Evolutionary conservation across 208 protist species (phyloP), one percentile per base, ranked within the genome.

Genomic region (Crithidia thermophila): DNA sequence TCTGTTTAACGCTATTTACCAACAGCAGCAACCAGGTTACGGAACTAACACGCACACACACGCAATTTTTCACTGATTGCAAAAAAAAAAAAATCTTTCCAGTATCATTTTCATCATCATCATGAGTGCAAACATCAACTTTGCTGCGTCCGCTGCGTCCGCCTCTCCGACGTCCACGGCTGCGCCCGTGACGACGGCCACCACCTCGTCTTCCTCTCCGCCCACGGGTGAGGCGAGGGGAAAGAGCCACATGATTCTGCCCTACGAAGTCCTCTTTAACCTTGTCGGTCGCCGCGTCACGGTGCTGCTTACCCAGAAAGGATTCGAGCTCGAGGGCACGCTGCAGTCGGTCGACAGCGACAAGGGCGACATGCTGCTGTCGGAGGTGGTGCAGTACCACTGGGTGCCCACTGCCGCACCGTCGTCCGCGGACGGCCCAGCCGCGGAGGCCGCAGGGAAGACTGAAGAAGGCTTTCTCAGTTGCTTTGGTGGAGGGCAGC

Each of bases 251-350:
- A 70, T 84, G 39, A 84, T 91, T 58, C 75, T 94, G 50, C 89
- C 89, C 2, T 86, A 90, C 47, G 84, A 91, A 23, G 69, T 94
- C 28, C 75, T 94, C 11, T 61, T 77, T 50, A 87, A 84, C 33
- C 72, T 94, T 11, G 62, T 84, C 8, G 86, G 85, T 10, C 84
- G 89, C 16, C 81, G 84, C 4, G 86, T 94, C 30, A 86, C 82
- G 23, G 84, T 93, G n/a, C 55, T 90, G 46, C 70, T 94, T 42
- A 87, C 86, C 0, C 73, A 75, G 16, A 59, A 64, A 39, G 50
- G 71, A 6, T 70, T 84, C 33, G 89, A 94, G 65, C 47, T 94
- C 18, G 84, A 93, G 69, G 89, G 89, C 3, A 70, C 57, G 25
- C 64, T 94, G 53, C 60, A 71, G 57, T 81, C 73, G 2, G 84